A percentile compares a stretch with the other conserved stretches of the same genome.
These are phyloP conservation scores for Corallochytrium limacisporum DNA, from an alignment of 78 protist species.

Conservation along the genomic window DNA sequence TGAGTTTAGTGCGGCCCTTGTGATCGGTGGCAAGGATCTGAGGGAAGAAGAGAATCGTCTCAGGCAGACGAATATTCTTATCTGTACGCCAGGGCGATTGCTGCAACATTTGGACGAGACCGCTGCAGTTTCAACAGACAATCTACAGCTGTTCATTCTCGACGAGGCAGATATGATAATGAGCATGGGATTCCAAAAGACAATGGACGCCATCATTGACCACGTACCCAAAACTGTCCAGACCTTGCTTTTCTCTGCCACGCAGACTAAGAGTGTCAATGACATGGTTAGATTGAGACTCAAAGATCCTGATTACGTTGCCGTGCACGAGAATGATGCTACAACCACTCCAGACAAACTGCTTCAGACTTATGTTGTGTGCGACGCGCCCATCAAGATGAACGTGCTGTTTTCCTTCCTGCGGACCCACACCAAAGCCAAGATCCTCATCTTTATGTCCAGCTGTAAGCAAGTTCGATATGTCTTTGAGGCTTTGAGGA, in stretches of 20 bases:
- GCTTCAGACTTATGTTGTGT: constrained; percentile 27
- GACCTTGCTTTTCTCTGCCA: constrained; percentile 91
- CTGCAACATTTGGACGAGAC: constrained; percentile 93
- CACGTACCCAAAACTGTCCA: constrained; percentile 63
- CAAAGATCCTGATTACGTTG: constrained; percentile 65
- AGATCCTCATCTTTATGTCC: constrained; percentile 79
- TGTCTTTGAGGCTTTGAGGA: neutral
- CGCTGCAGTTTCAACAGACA: constrained; percentile 28
- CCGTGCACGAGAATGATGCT: constrained; percentile 38
- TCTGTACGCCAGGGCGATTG: constrained; percentile 96
- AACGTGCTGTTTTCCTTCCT: constrained; percentile 64
- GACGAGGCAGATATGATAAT: constrained; percentile 95
- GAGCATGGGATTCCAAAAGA: constrained; percentile 79
- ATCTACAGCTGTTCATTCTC: constrained; percentile 53
- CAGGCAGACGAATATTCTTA: constrained; percentile 66
- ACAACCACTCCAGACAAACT: constrained; percentile 44
- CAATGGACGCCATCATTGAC: constrained; percentile 61
- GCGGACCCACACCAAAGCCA: constrained; percentile 53
- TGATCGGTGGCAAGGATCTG: constrained; percentile 82
- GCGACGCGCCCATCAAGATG: constrained; percentile 55
- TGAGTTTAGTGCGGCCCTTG: constrained; percentile 59
- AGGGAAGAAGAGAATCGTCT: constrained; percentile 40
- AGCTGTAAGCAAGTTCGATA: constrained; percentile 82
- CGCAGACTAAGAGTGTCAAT: constrained; percentile 71
- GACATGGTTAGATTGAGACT: constrained; percentile 59